Base-by-base conservation (phyloP, 2,329 filamentous ascomycete genomes). In the Drechmeria coniospora region DNA sequence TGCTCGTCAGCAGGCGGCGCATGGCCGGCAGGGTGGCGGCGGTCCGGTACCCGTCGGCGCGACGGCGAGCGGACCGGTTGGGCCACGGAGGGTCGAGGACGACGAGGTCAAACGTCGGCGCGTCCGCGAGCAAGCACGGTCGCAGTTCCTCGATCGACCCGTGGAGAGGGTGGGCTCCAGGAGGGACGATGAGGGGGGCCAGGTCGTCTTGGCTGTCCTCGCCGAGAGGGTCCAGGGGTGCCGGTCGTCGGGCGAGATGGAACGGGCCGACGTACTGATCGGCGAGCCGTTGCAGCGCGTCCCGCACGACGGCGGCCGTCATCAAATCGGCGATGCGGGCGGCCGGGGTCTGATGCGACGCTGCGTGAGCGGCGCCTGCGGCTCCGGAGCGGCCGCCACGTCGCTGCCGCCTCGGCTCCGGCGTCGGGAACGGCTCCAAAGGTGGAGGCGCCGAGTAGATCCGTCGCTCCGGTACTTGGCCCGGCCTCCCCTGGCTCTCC, bases 51-150 rank as follows among this genome's bases (percentile, higher is more conserved):
- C 61, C 41, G 42, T 54, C 50, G 27, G 37, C 59, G 41, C 68
- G 73, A 21, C 77, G 62, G 38, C 66, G 65, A 10, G 71, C 80
- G 5, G 79, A 86, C 25, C 74, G 67, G 44, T 83, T 87, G 0
- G 80, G 79, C 80, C 81, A 87, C 1, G 81, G 80, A 3, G 81
- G 81, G 44, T 87, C 80, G 13, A 86, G 54, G 6, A 84, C 47
- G 21, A 86, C 59, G 24, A 86, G 56, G 36, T 79, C 58, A 47
- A 87, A 84, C 6, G 47, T 41, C 13, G 65, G 61, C 2, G 63
- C 58, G 3, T 42, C 44, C 10, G 49, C 37, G 1, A 57, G 37
- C 36, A 74, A 64, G 0, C 36, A 35, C 2, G 46, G 40, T 21
- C 57, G 48, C 24, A 51, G 50, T 5, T 53, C 56, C 35, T 46